Conservation (phyloP, 192 early-diverging fungal species). For the Martensiomyces pterosporus region DNA sequence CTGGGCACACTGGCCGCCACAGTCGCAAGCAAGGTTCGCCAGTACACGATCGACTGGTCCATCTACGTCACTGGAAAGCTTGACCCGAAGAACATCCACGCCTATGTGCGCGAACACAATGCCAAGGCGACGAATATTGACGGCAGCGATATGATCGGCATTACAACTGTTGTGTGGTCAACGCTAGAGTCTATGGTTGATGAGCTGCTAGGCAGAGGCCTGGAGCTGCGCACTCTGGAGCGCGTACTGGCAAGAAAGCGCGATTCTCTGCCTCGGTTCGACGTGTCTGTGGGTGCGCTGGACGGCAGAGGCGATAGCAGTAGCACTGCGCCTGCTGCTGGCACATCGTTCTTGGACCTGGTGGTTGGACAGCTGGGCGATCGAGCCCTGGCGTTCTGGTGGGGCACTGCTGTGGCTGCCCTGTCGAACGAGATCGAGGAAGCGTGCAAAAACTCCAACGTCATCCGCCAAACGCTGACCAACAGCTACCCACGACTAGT, state of each 20-base stretch:
- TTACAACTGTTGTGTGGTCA: conserved; percentile 19
- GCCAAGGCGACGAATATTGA: conserved; percentile 10
- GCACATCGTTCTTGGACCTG: conserved; percentile 15
- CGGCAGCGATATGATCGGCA: conserved; percentile 30
- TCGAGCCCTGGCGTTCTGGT: conserved; percentile 31
- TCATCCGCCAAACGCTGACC: conserved; percentile 20
- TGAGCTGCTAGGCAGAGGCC: conserved; percentile 13
- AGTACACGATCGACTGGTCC: conserved; percentile 6
- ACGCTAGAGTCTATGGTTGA: conserved; percentile 19
- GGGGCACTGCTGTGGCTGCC: conserved; percentile 23
- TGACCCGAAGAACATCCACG: conserved; percentile 7
- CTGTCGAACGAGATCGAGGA: conserved; percentile 11
- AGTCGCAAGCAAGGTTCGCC: conserved; percentile 7
- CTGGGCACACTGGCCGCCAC: conserved; percentile 18
- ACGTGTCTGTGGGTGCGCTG: conserved; percentile 15
- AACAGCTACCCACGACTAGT: conserved; percentile 31
- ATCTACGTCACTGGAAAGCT: conserved; percentile 3
- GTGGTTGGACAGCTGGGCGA: conserved; percentile 18
- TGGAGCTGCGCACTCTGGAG: conserved; percentile 30
- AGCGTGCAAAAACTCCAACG: conserved; percentile 13
- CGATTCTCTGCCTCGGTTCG: conserved; percentile 24
- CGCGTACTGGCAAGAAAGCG: conserved; percentile 38
- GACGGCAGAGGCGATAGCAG: background rate
- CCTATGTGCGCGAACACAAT: conserved; percentile 27
- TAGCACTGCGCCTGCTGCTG: background rate